Evolutionary conservation across 192 early-diverging fungal genomes (phyloP).

Genomic region (Paraglomus brasilianum): DNA sequence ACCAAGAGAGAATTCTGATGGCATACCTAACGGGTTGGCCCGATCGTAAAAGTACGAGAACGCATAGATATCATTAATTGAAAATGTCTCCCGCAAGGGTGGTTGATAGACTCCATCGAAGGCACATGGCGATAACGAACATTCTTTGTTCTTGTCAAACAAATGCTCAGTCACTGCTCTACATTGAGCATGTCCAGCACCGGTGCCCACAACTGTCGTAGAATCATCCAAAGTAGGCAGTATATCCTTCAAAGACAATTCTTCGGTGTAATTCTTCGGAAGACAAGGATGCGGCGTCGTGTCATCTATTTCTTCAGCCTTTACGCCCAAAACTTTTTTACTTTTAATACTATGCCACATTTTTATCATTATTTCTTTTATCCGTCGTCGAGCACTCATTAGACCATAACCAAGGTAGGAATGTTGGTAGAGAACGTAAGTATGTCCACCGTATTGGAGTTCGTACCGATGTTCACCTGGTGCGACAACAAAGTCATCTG

Average conservation of each 20-base stretch:
- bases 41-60: constrained; percentile 98
- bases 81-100: constrained; percentile 63
- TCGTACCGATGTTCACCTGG: constrained; percentile 75
- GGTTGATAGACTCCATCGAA: constrained; percentile 95
- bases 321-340: constrained; percentile 31
- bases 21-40: constrained; percentile 67
- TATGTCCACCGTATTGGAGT: constrained; percentile 66
- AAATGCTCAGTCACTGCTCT: constrained; percentile 57
- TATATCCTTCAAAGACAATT: constrained; percentile 30
- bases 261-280: constrained; percentile 60
- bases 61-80: constrained; percentile 77
- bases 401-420: constrained; percentile 93
- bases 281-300: constrained; percentile 64
- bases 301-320: constrained; percentile 31
- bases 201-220: constrained; percentile 54
- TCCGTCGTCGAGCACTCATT: constrained; percentile 76
- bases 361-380: constrained; percentile 56
- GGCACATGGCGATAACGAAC: constrained; percentile 68
- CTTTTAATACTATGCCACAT: constrained; percentile 13
- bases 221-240: constrained; percentile 25
- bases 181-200: constrained; percentile 55
- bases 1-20: constrained; percentile 67
- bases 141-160: constrained; percentile 73
- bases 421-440: constrained; percentile 90
- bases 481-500: constrained; percentile 41